Base-by-base conservation (phyloP, 768 basidiomycete genomes). In the Agaricus sinodeliciosus region DNA sequence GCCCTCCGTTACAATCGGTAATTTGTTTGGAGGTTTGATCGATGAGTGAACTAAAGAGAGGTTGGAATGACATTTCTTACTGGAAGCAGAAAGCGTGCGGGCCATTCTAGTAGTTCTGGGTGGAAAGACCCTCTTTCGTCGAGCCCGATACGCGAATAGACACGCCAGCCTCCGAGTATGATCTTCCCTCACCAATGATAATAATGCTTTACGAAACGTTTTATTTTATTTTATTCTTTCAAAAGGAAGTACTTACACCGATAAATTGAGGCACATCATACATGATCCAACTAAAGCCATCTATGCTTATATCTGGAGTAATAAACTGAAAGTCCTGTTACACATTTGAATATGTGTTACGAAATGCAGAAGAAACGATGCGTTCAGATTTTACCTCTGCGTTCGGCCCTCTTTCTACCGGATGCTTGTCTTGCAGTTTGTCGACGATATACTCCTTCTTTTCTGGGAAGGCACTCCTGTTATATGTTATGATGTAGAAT, bases 401-500 rank as follows among this genome's bases (percentile, higher is more conserved):
- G 0, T 65, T 68, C 1, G 69, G 69, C 3, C 67, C 62, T 2
- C 60, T 39, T 25, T 67, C 57, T n/a, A 55, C 51, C 8, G 60
- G 55, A 16, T 47, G 53, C 1, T 53, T 62, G 31, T 53, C 28
- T 13, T 65, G 56, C 22, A 60, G 48, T 3, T 67, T 67, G 2
- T 48, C 42, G 8, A 70, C 62, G 11, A 73, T 56, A 59, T 87
- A 74, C 47, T 75, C 58, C 25, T 68, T 62, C 54, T 69, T 62
- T 4, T 69, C 67, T 8, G 82, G 83, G 54, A 80, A 80, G 11
- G 63, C 60, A 4, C 58, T 49, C 6, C 53, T 54, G 42, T 69
- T 62, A 4, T 55, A 41, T 4, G 85, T 79, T 47, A 90, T 73
- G 51, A 87, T 72, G 61, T 78, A 83, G 56, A 90, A 76, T 1